phyloP scores from a whole-genome alignment of 352 stramenopile genomes.

The Globisporangium solare region DNA sequence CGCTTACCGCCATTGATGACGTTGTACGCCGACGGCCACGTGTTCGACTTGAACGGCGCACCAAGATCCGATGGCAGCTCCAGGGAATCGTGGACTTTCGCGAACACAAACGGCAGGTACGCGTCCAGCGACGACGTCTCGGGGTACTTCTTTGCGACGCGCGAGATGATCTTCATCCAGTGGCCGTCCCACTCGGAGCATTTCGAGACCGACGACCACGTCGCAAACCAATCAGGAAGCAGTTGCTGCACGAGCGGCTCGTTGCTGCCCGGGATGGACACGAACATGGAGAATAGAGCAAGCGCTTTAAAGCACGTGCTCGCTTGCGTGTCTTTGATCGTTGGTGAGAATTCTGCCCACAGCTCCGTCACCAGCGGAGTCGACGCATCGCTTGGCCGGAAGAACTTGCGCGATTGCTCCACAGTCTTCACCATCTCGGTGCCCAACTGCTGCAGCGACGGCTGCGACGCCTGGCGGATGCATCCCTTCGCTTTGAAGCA shows the following conservation, averaged over 20 bases:
- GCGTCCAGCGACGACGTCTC: constrained; percentile 20
- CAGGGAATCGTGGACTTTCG: constrained; percentile 57
- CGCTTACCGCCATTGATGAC: constrained; percentile 51
- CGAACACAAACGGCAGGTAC: constrained; percentile 58
- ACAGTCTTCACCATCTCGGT: constrained; percentile 42
- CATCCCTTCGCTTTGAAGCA: constrained; percentile 39
- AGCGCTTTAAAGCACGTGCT: constrained; percentile 57
- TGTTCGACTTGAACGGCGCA: constrained; percentile 54
- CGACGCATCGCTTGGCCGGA: constrained; percentile 18
- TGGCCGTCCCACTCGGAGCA: constrained; percentile 64
- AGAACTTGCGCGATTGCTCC: constrained; percentile 48
- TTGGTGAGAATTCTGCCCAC: constrained; percentile 38
- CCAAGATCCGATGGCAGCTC: constrained; percentile 64
- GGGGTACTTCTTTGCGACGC: constrained; percentile 48
- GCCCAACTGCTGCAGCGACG: constrained; percentile 29
- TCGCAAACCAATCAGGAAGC: constrained; percentile 49
- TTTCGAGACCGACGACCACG: constrained; percentile 48
- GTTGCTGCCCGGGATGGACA: constrained; percentile 18
- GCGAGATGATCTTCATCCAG: constrained; percentile 70
- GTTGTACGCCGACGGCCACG: constrained; percentile 44
- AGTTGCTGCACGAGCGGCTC: constrained; percentile 18
- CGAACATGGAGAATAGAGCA: constrained; percentile 57
- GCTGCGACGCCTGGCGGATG: constrained; percentile 34
- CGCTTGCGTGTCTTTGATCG: constrained; percentile 38
- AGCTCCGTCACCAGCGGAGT: constrained; percentile 38